phyloP scores from a whole-genome alignment of 2,329 filamentous ascomycete species.

The Eutypa lata region DNA sequence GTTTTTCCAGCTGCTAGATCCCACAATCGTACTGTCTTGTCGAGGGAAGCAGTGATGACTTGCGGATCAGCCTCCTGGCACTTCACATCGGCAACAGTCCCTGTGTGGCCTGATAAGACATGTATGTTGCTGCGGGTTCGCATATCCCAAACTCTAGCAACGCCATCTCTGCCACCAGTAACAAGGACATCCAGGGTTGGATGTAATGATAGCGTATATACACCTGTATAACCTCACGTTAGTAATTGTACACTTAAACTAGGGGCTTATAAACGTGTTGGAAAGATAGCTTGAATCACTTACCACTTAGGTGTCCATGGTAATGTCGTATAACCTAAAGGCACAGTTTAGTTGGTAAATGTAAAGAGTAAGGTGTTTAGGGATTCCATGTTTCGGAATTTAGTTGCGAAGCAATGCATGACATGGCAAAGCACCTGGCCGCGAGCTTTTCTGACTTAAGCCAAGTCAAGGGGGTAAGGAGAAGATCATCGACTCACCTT shows the following conservation, averaged over 20 bases:
- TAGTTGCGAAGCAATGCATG: too few relatives aligned
- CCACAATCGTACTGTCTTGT: conserved; percentile 89
- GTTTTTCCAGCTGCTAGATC: conserved; percentile 94
- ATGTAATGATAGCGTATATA: conserved; percentile 91
- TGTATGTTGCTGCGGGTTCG: conserved; percentile 93
- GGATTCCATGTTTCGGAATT: neutral
- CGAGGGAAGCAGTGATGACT: conserved; percentile 88
- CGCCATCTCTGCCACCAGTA: conserved; percentile 91
- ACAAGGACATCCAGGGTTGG: conserved; percentile 92
- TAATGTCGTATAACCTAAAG: conserved; percentile 77
- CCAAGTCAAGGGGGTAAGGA: neutral
- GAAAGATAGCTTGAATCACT: neutral
- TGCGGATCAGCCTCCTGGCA: conserved; percentile 97
- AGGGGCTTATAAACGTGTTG: neutral
- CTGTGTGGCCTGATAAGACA: conserved; percentile 85
- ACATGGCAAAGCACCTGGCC: too few relatives aligned
- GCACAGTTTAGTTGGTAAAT: neutral
- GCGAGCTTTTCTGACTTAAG: neutral
- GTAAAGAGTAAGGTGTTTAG: neutral
- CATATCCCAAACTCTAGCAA: conserved; percentile 98
- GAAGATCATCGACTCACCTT: conserved; percentile 53
- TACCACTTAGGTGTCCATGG: conserved; percentile 84
- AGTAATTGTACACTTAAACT: neutral
- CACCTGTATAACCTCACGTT: conserved; percentile 40
- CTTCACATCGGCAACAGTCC: conserved; percentile 82